phyloP scores from a whole-genome alignment of 2,329 filamentous ascomycete genomes.

The Neonectria ditissima region DNA sequence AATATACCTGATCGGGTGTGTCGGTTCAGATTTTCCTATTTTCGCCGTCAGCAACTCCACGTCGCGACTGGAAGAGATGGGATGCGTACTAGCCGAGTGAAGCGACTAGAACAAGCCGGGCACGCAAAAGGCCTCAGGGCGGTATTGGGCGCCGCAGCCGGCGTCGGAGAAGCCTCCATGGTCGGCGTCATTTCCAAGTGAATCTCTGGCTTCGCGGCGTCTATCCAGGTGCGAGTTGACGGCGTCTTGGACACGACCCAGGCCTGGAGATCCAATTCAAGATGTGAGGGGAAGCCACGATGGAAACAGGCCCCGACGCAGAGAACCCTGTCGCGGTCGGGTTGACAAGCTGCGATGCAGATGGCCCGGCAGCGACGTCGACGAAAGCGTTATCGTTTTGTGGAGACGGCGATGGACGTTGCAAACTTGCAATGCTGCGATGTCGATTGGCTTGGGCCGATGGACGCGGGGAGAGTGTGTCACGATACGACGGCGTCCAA shows the following conservation, averaged over 20 bases:
- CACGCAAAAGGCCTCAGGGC: slow-evolving; percentile 27
- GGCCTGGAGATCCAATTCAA: neutral
- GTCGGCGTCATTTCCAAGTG: neutral
- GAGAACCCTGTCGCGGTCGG: slow-evolving; percentile 11
- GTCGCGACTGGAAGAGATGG: neutral
- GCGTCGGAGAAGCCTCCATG: slow-evolving; percentile 18
- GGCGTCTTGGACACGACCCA: neutral
- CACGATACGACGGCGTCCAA: neutral
- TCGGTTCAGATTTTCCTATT: slow-evolving; percentile 27
- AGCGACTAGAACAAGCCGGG: slow-evolving; percentile 28
- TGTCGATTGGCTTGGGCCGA: slow-evolving; percentile 13
- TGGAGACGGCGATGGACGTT: slow-evolving; percentile 4
- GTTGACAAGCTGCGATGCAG: slow-evolving; percentile 7
- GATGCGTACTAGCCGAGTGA: slow-evolving; percentile 23
- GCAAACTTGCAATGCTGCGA: slow-evolving; percentile 2
- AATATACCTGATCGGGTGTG: slow-evolving; percentile 27
- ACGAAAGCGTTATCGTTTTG: slow-evolving; percentile 14
- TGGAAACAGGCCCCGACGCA: slow-evolving; percentile 1
- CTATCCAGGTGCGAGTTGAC: neutral
- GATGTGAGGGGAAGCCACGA: slow-evolving; percentile 19
- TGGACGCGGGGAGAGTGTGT: slow-evolving; percentile 10
- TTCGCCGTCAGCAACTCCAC: neutral
- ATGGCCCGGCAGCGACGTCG: neutral
- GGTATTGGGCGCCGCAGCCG: slow-evolving; percentile 9
- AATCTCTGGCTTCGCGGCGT: too few relatives aligned